Conservation (phyloP, 305 asterid species). For the Fraxinus sp. region DNA sequence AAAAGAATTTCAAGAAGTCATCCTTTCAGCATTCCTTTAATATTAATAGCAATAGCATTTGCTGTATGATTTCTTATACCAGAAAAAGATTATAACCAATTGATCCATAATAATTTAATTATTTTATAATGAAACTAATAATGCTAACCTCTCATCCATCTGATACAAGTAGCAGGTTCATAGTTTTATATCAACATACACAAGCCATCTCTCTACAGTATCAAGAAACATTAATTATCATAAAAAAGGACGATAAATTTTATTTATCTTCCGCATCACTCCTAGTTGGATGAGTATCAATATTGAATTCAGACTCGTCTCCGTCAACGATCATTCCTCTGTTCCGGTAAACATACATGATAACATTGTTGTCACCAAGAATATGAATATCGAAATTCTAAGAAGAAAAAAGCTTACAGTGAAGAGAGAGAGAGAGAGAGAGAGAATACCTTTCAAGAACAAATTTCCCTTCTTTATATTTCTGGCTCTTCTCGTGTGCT, state of each 20-base stretch:
- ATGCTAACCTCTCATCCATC: slow-evolving; percentile 8
- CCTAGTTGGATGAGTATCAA: slow-evolving; percentile 41
- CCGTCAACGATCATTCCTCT: slow-evolving; percentile 65
- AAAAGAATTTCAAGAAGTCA: neutral
- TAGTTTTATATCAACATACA: slow-evolving; percentile 16
- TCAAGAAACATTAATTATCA: slow-evolving; percentile 9
- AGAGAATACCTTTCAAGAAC: slow-evolving; percentile 67
- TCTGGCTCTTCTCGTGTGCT: slow-evolving; percentile 65
- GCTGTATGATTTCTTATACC: neutral
- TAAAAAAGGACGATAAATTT: neutral
- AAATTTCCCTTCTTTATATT: slow-evolving; percentile 75
- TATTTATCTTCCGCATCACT: slow-evolving; percentile 51
- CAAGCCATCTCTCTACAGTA: neutral
- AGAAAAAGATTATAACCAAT: neutral
- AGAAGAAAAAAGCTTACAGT: neutral
- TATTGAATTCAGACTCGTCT: slow-evolving; percentile 54
- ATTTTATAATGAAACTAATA: neutral
- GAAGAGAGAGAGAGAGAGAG: neutral
- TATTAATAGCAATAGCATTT: neutral
- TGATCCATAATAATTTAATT: neutral
- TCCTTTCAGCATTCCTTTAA: neutral
- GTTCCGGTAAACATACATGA: slow-evolving; percentile 21
- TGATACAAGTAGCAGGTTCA: neutral
- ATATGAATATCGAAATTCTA: neutral
- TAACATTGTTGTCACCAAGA: neutral